Base-by-base conservation (phyloP, 495 filamentous ascomycete species). In the Podospora sp. region DNA sequence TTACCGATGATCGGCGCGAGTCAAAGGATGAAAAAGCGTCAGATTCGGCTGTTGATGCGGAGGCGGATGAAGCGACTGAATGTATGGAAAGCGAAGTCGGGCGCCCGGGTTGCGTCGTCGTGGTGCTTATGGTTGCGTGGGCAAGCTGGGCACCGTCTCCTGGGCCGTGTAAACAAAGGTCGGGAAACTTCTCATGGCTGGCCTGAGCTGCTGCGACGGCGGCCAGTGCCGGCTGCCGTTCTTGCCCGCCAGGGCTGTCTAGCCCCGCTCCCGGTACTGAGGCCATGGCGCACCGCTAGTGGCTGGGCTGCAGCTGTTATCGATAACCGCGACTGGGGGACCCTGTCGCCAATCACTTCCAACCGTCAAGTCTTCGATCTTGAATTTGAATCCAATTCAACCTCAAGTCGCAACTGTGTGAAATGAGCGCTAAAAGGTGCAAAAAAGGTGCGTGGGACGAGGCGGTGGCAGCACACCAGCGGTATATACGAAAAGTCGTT, bases 121-220 rank as follows among this genome's bases (percentile, higher is more conserved):
- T 51, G 58, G 65, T 60, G 59, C 40, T 46, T 46, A 46, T 46
- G 36, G n/a, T 51, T 55, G 26, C 49, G 63, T 11, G 36, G 40
- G 52, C 26, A 53, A 59, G 26, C 27, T 55, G 56, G 67, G 35
- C 26, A 62, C 68, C 53, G 53, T 40, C 63, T 22, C 49, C 52
- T 58, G 64, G 64, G 25, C 46, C 18, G 36, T 74, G 73, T 72
- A 75, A 72, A 72, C 70, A 75, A 72, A 72, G 65, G 29, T 74
- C 73, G 46, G 73, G 73, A 71, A 76, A 76, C 67, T 65, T 72
- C 65, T 74, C 72, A 53, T 56, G 59, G 60, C 51, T 55, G 53
- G 46, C 64, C 65, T 25, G 62, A 68, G 65, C 67, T 68, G 65
- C 67, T 68, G 66, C 67, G 52, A 67, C 69, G 65, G 65, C 63